A percentile compares a stretch with the other conserved stretches of the same genome.
These are phyloP conservation scores for Penicillium sp. DNA, from an alignment of 2,329 filamentous ascomycete genomes.

Conservation along the genomic window DNA sequence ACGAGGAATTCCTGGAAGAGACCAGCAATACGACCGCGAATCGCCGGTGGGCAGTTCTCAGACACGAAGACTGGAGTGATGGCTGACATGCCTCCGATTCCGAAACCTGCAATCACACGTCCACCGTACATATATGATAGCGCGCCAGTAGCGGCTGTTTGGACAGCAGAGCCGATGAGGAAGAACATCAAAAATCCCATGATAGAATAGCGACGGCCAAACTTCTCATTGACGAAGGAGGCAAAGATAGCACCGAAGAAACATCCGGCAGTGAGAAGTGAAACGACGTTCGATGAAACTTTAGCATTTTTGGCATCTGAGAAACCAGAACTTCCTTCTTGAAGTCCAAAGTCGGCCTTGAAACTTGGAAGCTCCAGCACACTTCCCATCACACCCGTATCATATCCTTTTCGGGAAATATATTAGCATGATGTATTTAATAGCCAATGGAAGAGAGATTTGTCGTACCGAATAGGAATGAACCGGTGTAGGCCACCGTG, in stretches of 20 bases:
- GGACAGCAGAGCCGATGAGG: background rate
- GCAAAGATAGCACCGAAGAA: background rate
- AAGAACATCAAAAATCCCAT: background rate
- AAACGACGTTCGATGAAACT: background rate
- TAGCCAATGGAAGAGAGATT: background rate
- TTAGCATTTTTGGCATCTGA: background rate
- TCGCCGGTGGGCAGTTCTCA: slow-evolving; percentile 46
- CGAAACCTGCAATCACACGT: background rate
- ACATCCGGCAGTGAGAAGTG: background rate
- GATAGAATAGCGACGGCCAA: background rate
- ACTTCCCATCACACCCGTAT: background rate
- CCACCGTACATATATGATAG: background rate
- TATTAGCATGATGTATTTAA: background rate
- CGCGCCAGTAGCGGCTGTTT: background rate
- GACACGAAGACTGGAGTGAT: background rate
- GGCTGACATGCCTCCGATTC: background rate
- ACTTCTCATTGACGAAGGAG: background rate
- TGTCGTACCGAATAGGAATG: background rate
- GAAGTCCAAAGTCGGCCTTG: background rate
- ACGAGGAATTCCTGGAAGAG: slow-evolving; percentile 60
- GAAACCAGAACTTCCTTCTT: background rate
- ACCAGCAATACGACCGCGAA: slow-evolving; percentile 58
- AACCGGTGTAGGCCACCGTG: background rate
- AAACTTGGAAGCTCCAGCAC: background rate
- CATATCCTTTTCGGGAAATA: background rate